Base-by-base conservation (phyloP, 208 protist species). In the Angomonas ambiguus region DNA sequence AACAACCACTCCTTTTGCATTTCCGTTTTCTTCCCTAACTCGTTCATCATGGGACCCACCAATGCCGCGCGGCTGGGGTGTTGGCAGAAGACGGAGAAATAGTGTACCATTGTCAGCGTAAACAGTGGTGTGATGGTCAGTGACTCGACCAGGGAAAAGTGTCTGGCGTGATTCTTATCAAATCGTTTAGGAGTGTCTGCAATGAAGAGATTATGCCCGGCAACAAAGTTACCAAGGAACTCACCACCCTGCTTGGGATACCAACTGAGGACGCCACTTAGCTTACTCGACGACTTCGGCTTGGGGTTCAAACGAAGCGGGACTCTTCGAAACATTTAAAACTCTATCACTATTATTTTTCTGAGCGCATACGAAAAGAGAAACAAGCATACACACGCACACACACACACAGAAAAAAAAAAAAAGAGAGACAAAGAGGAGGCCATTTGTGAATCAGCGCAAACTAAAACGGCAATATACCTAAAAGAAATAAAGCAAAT, bases 141-240 rank as follows among this genome's bases (percentile, higher is more conserved):
- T 25, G 72, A 74, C 68, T 91, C 85, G 0, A 94, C 69, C 0
- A 94, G 61, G 0, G 80, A 80, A 65, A 94, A 94, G 71, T 94
- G 88, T 18, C 72, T 71, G 11, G 88, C 88, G 63, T 86, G 80
- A 18, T 73, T 69, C 27, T 70, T 76, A 69, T 91, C 75, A 59
- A 87, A 91, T 32, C 80, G 76, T 27, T 85, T 83, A 6, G 88
- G 82, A 22, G 82, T 80, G 65, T 88, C 84, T 5, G 82, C 64
- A 30, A 94, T 91, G 34, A 94, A 94, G 3, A 77, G 13, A 69
- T 88, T 91, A 77, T 94, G 88, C 0, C 88, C 88, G 3, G 82
- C 80, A 0, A 94, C 56, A 33, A 86, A 71, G 68, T 91, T 76
- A 4, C 72, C 88, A 2, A 94, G 59, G 49, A 90, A 91, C 58